Conservation (phyloP, 768 basidiomycete species). For the Auricularia heimuer region DNA sequence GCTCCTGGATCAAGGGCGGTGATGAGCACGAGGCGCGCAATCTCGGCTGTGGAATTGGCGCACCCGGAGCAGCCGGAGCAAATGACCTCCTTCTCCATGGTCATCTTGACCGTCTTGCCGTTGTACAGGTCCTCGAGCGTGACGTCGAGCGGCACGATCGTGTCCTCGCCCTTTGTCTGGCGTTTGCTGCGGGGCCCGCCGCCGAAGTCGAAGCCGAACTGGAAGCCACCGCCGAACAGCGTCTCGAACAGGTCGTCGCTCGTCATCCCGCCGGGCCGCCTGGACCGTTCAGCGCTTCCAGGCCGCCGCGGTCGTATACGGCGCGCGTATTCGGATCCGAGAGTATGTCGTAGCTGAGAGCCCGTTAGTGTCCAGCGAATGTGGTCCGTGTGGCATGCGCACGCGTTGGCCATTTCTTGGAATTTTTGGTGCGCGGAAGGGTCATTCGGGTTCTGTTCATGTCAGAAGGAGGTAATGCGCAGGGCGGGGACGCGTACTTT, state of each 20-base stretch:
- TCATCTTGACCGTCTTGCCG: constrained; percentile 82
- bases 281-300: constrained; percentile 51
- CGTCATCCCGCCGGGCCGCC: constrained; percentile 38
- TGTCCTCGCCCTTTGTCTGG: constrained; percentile 57
- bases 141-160: constrained; percentile 70
- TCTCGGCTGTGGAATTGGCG: constrained; percentile 27
- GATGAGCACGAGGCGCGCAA: neutral
- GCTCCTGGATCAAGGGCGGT: constrained; percentile 34
- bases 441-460: constrained; percentile 71
- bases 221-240: constrained; percentile 43
- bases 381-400: constrained; percentile 18
- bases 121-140: constrained; percentile 89
- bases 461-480: neutral
- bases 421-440: constrained; percentile 75
- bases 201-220: constrained; percentile 58
- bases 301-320: constrained; percentile 63
- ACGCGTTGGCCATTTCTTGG: constrained; percentile 86
- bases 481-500: constrained; percentile 37
- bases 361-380: neutral
- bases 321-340: constrained; percentile 59
- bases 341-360: constrained; percentile 68
- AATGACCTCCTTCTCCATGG: constrained; percentile 74
- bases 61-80: constrained; percentile 70
- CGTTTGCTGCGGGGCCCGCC: constrained; percentile 23
- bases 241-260: constrained; percentile 64